Percentiles rank a stretch among this genome's conserved stretches.
phyloP scores from a whole-genome alignment of 2,329 filamentous ascomycete genomes.

The Parafenestella ontariensis region DNA sequence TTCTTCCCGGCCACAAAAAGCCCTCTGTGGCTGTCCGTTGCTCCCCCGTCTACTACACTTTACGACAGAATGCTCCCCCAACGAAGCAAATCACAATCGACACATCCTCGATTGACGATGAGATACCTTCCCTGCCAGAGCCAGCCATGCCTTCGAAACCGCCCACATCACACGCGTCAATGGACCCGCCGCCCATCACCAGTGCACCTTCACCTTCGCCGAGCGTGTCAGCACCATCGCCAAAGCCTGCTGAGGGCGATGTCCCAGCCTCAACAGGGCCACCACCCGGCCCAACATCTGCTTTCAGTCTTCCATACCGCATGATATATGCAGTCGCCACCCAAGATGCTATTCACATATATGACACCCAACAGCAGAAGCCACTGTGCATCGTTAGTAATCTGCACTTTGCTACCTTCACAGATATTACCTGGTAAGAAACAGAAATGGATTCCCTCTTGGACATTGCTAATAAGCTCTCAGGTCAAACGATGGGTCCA shows the following conservation, averaged over 20 bases:
- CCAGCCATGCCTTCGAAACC: slow-evolving; percentile 66
- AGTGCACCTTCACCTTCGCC: slow-evolving; percentile 60
- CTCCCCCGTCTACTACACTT: slow-evolving; percentile 85
- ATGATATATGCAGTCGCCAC: slow-evolving; percentile 98
- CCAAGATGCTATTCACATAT: slow-evolving; percentile 91
- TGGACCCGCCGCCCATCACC: slow-evolving; percentile 80
- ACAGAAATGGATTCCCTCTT: background rate
- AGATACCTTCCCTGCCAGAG: slow-evolving; percentile 83
- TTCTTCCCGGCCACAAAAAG: slow-evolving; percentile 96
- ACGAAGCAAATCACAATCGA: slow-evolving; percentile 95
- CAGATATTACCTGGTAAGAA: slow-evolving; percentile 88
- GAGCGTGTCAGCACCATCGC: slow-evolving; percentile 60
- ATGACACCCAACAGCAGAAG: slow-evolving; percentile 96
- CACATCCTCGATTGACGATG: slow-evolving; percentile 85
- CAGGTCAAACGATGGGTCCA: slow-evolving; percentile 78
- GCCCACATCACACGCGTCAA: slow-evolving; percentile 70
- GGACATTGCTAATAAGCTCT: slow-evolving; percentile 22
- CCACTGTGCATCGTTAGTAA: slow-evolving; percentile 96
- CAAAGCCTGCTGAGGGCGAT: slow-evolving; percentile 59
- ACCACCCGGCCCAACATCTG: slow-evolving; percentile 59
- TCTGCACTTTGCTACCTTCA: slow-evolving; percentile 95
- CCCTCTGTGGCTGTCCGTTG: slow-evolving; percentile 95
- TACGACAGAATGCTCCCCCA: slow-evolving; percentile 69
- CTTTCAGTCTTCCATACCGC: slow-evolving; percentile 87
- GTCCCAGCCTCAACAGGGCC: slow-evolving; percentile 62